phyloP scores from a whole-genome alignment of 1,284 basidiomycete genomes.

The Papiliotrema nemorosa region DNA sequence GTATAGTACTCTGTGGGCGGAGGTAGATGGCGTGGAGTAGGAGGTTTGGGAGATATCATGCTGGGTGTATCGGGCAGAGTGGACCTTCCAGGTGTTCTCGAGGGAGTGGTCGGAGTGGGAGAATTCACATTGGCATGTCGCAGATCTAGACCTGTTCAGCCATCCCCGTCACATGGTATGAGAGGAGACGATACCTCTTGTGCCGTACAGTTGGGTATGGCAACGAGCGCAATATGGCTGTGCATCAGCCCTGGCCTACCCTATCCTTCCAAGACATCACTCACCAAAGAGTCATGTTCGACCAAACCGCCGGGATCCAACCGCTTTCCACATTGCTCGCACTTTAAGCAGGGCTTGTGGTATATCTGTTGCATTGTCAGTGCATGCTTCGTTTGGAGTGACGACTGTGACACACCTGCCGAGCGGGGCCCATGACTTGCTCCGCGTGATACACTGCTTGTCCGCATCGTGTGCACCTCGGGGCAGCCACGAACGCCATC shows the following conservation, averaged over 20 bases:
- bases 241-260: too few relatives aligned
- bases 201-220: slow-evolving; percentile 45
- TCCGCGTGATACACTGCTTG: slow-evolving; percentile 49
- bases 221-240: slow-evolving; percentile 47
- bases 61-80: slow-evolving; percentile 7
- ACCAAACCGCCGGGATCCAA: slow-evolving; percentile 47
- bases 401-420: slow-evolving; percentile 32
- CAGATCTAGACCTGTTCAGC: slow-evolving; percentile 26
- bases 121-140: slow-evolving; percentile 35
- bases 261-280: slow-evolving; percentile 10
- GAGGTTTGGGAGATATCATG: slow-evolving; percentile 6
- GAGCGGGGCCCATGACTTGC: slow-evolving; percentile 47
- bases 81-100: slow-evolving; percentile 11
- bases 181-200: slow-evolving; percentile 31
- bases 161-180: neutral
- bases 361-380: slow-evolving; percentile 38
- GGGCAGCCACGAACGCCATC: slow-evolving; percentile 32
- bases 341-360: slow-evolving; percentile 51
- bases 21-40: slow-evolving; percentile 14
- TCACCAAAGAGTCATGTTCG: slow-evolving; percentile 46
- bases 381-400: neutral
- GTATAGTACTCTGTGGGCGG: slow-evolving; percentile 31
- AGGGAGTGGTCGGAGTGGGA: slow-evolving; percentile 15
- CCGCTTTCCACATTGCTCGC: slow-evolving; percentile 45
- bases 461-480: slow-evolving; percentile 44